Percentiles rank a stretch among this genome's conserved stretches.
Conservation (phyloP, 1,139 yeast genomes). For the Candida albicans region DNA sequence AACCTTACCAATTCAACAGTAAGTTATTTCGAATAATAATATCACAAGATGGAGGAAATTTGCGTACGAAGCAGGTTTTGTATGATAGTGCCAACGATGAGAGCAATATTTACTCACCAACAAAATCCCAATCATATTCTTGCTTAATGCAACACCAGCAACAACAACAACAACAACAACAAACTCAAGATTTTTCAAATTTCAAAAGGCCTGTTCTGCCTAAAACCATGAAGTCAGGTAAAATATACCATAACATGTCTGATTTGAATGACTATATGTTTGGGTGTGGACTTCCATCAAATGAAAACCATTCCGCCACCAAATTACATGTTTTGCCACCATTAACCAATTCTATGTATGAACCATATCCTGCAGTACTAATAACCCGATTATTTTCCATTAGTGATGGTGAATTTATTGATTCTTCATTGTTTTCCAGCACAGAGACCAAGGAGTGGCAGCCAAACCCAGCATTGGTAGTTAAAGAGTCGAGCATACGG, state of each 20-base stretch:
- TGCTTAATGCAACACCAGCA: constrained; percentile 1
- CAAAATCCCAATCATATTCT: not conserved
- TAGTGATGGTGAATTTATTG: constrained; percentile 26
- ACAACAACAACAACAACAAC: constrained; percentile 7
- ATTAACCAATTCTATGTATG: constrained; percentile 30
- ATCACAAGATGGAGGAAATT: constrained; percentile 54
- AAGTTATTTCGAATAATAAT: constrained; percentile 45
- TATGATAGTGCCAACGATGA: constrained; percentile 42
- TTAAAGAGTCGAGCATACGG: constrained; percentile 21
- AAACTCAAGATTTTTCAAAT: constrained; percentile 7
- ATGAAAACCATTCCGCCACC: constrained; percentile 45
- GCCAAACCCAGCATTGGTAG: constrained; percentile 36
- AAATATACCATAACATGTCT: constrained; percentile 38
- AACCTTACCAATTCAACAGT: constrained; percentile 33
- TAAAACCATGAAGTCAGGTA: constrained; percentile 13
- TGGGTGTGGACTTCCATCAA: constrained; percentile 56
- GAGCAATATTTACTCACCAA: not conserved
- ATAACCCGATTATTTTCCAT: constrained; percentile 49
- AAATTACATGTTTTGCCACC: constrained; percentile 51
- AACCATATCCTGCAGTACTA: constrained; percentile 37
- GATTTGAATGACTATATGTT: constrained; percentile 56
- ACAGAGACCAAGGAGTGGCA: constrained; percentile 23
- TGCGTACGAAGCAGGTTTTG: constrained; percentile 48
- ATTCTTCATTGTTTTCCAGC: constrained; percentile 8
- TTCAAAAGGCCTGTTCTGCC: constrained; percentile 4